A percentile compares a stretch with the other conserved stretches of the same genome.
These are phyloP conservation scores for Phalaenopsis equestris DNA, from an alignment of 106 monocot species.

Conservation along the genomic window DNA sequence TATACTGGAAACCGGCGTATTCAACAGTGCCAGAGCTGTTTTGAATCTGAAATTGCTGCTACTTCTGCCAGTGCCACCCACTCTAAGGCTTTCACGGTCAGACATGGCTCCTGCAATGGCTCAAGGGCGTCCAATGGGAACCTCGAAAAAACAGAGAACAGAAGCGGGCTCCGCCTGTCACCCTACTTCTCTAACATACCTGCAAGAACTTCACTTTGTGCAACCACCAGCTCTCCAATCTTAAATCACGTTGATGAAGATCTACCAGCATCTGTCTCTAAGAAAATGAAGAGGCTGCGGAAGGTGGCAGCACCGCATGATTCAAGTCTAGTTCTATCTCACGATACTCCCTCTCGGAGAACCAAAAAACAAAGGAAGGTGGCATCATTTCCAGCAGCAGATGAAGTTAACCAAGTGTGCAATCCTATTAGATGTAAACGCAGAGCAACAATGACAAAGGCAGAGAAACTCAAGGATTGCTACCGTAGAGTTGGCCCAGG, in stretches of 20 bases:
- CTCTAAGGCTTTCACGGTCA: not conserved
- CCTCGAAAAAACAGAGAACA: not conserved
- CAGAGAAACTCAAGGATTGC: conserved; percentile 24
- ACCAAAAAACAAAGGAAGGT: not conserved
- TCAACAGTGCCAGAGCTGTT: not conserved
- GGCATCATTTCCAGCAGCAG: not conserved
- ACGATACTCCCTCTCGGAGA: not conserved
- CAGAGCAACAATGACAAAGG: not conserved
- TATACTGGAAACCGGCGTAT: not conserved
- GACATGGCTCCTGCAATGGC: not conserved
- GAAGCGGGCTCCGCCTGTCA: not conserved
- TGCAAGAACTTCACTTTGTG: not conserved
- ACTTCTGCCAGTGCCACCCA: not conserved
- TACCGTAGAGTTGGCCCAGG: conserved; percentile 24
- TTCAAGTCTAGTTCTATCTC: not conserved
- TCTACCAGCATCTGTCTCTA: not conserved
- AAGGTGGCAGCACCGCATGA: not conserved
- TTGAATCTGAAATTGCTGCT: not conserved
- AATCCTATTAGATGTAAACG: not conserved
- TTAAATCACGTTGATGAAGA: not conserved
- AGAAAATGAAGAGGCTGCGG: not conserved
- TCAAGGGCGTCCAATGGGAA: not conserved
- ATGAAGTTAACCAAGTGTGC: not conserved
- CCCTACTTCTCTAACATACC: not conserved
- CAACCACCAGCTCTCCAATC: too few species aligned